Evolutionary conservation across 2,329 filamentous ascomycete species (phyloP).

Genomic region (Fusarium gaditjirri): DNA sequence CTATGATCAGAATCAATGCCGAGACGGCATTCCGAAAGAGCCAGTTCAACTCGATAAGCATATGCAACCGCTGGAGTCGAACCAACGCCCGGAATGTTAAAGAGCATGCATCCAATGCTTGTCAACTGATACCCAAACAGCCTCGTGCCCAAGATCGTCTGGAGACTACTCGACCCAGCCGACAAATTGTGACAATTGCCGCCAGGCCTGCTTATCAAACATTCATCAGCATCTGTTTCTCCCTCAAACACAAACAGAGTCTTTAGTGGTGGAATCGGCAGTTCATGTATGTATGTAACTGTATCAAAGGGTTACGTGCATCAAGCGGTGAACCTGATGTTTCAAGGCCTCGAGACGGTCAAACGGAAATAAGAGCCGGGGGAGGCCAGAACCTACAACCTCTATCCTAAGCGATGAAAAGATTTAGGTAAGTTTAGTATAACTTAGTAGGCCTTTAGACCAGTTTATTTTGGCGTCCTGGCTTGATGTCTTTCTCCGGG

Average conservation of each 20-base stretch:
- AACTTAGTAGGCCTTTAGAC: background rate
- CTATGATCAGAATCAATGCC: background rate
- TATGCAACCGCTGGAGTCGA: background rate
- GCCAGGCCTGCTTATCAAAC: slow-evolving; percentile 12
- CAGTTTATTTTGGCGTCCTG: background rate
- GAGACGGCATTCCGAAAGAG: background rate
- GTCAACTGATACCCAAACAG: slow-evolving; percentile 8
- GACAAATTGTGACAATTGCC: slow-evolving; percentile 17
- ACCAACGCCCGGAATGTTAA: background rate
- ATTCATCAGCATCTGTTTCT: background rate
- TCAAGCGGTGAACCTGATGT: slow-evolving; percentile 29
- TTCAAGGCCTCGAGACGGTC: background rate
- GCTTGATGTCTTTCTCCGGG: background rate
- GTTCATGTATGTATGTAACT: slow-evolving; percentile 29
- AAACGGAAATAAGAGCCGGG: slow-evolving; percentile 8
- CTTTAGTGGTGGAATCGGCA: slow-evolving; percentile 6
- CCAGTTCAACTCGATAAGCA: background rate
- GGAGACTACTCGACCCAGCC: slow-evolving; percentile 3
- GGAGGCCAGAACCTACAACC: too few species aligned
- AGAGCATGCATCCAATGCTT: slow-evolving; percentile 15
- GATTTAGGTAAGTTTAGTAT: background rate
- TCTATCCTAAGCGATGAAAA: background rate
- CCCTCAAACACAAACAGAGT: background rate
- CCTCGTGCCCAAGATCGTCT: slow-evolving; percentile 6
- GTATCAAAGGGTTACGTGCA: slow-evolving; percentile 21